Evolutionary conservation across 2,329 filamentous ascomycete genomes (phyloP), one percentile per base, ranked within the genome.

Genomic region (Dendryphion nanum): DNA sequence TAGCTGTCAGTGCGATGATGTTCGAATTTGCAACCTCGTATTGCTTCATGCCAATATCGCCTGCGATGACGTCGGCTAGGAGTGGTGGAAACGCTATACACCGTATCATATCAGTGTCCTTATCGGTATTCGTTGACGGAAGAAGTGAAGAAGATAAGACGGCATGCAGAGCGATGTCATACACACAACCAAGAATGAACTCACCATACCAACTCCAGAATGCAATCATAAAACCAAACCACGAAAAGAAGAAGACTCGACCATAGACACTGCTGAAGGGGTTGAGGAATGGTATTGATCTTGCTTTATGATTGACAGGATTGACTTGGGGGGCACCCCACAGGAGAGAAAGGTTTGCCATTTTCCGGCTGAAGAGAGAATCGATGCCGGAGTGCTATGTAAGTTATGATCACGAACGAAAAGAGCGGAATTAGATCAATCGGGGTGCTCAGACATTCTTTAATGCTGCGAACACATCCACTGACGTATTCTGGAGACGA

Each of bases 211-310:
- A 95, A 3, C 86, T 88, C 76, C 87, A 86, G 67, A 94, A 95
- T 8, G 86, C 83, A 37, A 90, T 77, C 78, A 91, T 81, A 64
- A 91, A 91, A 2, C 86, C 86, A 35, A 88, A 77, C 83, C 86
- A 91, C 1, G 85, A 84, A 68, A 94, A 94, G 73, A 89, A 88
- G 67, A 93, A 94, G 0, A 90, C 87, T 7, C 87, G 78, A 19
- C 88, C 89, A 71, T 95, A 89, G 50, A 80, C 69, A 59, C 91
- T 78, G n/a, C 49, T 44, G 51, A 89, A 57, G 0, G 83, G 79
- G 63, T 94, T 94, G 42, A 95, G 68, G 18, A 86, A 65, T 1
- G 89, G 89, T 23, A 95, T 78, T 0, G 85, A 84, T 41, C 77
- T 79, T 35, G 89, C 89, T 64, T 95, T 95, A 37, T 77, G 75